Percentiles rank a stretch among this genome's conserved stretches.
phyloP scores from a whole-genome alignment of 176 grass and related monocot species.

The Triticum dicoccoides region DNA sequence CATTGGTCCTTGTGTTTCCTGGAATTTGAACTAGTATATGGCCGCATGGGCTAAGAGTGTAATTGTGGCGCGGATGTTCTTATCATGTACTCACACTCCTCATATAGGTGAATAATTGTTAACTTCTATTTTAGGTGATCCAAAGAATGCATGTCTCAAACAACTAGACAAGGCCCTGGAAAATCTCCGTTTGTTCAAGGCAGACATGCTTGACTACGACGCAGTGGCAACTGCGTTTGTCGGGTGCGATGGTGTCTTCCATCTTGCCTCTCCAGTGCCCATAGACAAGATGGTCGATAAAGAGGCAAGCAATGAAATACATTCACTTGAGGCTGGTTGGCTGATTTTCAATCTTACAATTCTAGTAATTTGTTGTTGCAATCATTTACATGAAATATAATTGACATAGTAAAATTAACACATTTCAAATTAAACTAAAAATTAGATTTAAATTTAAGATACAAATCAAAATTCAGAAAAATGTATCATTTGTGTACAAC shows the following conservation, averaged over 20 bases:
- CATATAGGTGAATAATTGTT: background rate
- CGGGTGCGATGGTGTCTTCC: constrained; percentile 51
- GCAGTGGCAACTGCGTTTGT: constrained; percentile 28
- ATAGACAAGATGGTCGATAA: constrained; percentile 14
- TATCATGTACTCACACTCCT: background rate
- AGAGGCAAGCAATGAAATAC: constrained; percentile 6
- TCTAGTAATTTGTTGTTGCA: too few species aligned
- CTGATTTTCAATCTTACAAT: background rate
- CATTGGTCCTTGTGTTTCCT: too few species aligned
- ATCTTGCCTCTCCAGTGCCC: constrained; percentile 49
- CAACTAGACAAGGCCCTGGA: constrained; percentile 33
- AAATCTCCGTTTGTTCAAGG: constrained; percentile 45
- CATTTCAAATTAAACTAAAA: background rate
- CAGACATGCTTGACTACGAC: constrained; percentile 46
- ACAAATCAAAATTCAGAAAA: background rate
- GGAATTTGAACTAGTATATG: background rate
- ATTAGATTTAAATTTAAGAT: background rate
- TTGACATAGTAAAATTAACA: background rate
- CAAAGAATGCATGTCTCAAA: constrained; percentile 35
- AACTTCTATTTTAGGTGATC: constrained; percentile 10
- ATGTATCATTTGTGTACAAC: background rate
- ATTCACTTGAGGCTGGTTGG: background rate
- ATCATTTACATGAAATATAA: background rate
- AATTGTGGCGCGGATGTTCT: background rate
- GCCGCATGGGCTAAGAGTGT: background rate